A percentile compares a stretch with the other conserved stretches of the same genome.
phyloP scores from a whole-genome alignment of 495 filamentous ascomycete species.

The Neurospora hispaniola region DNA sequence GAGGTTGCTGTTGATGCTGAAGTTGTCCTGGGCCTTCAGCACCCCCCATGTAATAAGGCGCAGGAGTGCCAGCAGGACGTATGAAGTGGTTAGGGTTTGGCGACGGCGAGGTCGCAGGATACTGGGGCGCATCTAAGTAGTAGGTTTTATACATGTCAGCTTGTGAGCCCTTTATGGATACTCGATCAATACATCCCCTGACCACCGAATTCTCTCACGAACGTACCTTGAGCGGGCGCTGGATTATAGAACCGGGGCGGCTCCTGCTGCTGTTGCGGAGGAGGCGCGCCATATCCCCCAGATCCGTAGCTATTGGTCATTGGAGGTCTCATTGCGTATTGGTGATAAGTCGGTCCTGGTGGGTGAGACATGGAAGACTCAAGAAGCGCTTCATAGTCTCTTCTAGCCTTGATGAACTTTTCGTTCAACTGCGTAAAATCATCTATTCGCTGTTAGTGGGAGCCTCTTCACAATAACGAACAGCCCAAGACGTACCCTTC shows the following conservation, averaged over 20 bases:
- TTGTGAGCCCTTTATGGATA: conserved; percentile 1
- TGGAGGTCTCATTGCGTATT: conserved; percentile 56
- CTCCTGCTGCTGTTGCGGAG: conserved; percentile 46
- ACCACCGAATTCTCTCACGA: conserved; percentile 18
- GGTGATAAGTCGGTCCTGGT: conserved; percentile 51
- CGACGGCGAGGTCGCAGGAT: conserved; percentile 35
- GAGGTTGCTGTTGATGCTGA: conserved; percentile 22
- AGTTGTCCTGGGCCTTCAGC: conserved; percentile 31
- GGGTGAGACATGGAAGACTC: conserved; percentile 93
- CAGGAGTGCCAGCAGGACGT: conserved; percentile 19
- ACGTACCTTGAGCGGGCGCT: conserved; percentile 32
- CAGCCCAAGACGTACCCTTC: conserved; percentile 55
- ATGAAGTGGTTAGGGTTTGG: conserved; percentile 33
- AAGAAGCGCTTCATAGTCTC: conserved; percentile 91
- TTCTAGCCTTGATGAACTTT: conserved; percentile 96
- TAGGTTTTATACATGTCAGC: conserved; percentile 16
- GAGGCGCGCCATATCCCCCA: conserved; percentile 33
- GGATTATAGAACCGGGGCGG: conserved; percentile 64
- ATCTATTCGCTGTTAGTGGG: conserved; percentile 39
- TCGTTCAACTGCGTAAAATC: conserved; percentile 98
- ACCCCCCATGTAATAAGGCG: conserved; percentile 37
- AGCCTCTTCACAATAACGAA: too few relatives aligned
- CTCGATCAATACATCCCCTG: conserved; percentile 17
- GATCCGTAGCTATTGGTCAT: conserved; percentile 52
- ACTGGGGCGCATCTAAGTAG: conserved; percentile 25